A percentile compares a stretch with the other conserved stretches of the same genome.
phyloP scores from a whole-genome alignment of 192 early-diverging fungal genomes.

The Chytriomyces sp. region DNA sequence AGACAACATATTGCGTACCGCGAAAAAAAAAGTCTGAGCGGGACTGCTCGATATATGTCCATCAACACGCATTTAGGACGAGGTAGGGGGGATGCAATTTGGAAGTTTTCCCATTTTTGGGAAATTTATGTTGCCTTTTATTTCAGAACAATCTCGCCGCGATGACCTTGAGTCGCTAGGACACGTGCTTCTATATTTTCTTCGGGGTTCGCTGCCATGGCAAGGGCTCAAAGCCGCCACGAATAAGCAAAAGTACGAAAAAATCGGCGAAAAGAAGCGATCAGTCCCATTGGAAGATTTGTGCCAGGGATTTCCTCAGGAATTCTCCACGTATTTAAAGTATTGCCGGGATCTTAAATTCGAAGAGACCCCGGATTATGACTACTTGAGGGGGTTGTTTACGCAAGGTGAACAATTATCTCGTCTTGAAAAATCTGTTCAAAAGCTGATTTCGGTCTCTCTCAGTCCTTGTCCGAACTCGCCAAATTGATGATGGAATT shows the following conservation, averaged over 20 bases:
- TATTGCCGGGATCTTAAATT: slow-evolving; percentile 93
- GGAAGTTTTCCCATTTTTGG: neutral
- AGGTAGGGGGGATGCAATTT: slow-evolving; percentile 53
- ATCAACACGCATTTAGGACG: slow-evolving; percentile 98
- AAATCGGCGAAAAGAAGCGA: slow-evolving; percentile 99
- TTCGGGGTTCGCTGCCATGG: slow-evolving; percentile 93
- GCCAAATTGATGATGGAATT: slow-evolving; percentile 85
- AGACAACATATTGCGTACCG: slow-evolving; percentile 97
- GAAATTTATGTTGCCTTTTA: neutral
- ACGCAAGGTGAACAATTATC: slow-evolving; percentile 64
- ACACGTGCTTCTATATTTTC: slow-evolving; percentile 99
- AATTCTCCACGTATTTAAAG: slow-evolving; percentile 88
- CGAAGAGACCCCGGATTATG: slow-evolving; percentile 96
- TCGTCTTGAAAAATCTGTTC: slow-evolving; percentile 13
- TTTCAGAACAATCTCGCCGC: slow-evolving; percentile 91
- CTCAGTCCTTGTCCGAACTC: slow-evolving; percentile 54
- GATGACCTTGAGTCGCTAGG: slow-evolving; percentile 97
- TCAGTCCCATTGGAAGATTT: slow-evolving; percentile 85
- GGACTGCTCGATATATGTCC: slow-evolving; percentile 97
- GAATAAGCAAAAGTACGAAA: slow-evolving; percentile 99
- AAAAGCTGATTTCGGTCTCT: neutral
- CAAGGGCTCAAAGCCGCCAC: slow-evolving; percentile 96
- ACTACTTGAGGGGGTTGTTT: slow-evolving; percentile 86
- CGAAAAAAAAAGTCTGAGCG: slow-evolving; percentile 79
- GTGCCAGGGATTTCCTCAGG: slow-evolving; percentile 89